Conservation (phyloP, 148 eudicot genomes). For the Rhododendron henanense region DNA sequence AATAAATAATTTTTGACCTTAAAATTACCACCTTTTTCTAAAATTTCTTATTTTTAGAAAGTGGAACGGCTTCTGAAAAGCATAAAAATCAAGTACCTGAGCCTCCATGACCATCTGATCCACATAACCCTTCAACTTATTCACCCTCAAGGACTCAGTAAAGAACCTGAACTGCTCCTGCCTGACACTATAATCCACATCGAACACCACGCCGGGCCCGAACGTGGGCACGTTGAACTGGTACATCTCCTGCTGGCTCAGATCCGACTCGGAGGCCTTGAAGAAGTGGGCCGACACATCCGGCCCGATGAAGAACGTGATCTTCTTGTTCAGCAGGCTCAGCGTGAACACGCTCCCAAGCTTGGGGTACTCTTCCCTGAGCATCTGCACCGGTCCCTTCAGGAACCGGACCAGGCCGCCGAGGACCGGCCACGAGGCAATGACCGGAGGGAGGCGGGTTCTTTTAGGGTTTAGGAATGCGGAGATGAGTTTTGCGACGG, state of each 20-base stretch:
- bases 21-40: too few species aligned
- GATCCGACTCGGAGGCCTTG: constrained; percentile 89
- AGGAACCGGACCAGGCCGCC: constrained; percentile 79
- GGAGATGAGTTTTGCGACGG: constrained; percentile 67
- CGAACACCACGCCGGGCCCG: constrained; percentile 97
- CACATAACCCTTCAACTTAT: constrained; percentile 74
- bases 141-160: constrained; percentile 83
- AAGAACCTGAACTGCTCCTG: constrained; percentile 98
- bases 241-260: constrained; percentile 94
- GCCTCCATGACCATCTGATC: constrained; percentile 93
- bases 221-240: constrained; percentile 95
- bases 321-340: constrained; percentile 64
- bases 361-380: constrained; percentile 78
- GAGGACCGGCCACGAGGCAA: constrained; percentile 55
- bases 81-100: constrained; percentile 37
- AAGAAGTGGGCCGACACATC: constrained; percentile 96
- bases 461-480: constrained; percentile 44
- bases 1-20: too few species aligned
- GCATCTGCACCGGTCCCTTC: constrained; percentile 78
- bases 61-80: not conserved
- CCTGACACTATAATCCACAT: constrained; percentile 77
- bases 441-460: constrained; percentile 62
- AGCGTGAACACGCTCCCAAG: constrained; percentile 87
- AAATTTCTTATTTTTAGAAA: too few species aligned
- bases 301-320: constrained; percentile 90